phyloP scores from a whole-genome alignment of 495 filamentous ascomycete species.

The Trichoderma gamsii region DNA sequence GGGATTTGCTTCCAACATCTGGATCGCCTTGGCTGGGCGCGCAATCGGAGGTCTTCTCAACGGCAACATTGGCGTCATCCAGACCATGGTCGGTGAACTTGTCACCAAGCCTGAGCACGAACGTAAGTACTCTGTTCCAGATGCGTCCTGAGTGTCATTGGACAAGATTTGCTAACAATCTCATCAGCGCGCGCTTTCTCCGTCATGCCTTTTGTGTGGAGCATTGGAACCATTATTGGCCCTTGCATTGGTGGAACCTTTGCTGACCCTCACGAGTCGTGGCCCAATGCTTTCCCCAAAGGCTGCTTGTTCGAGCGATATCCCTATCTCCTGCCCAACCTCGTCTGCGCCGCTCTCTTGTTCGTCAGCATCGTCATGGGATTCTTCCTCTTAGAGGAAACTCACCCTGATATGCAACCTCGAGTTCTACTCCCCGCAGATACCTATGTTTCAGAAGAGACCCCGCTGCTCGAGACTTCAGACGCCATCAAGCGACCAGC shows the following conservation, averaged over 20 bases:
- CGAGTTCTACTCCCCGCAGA: conserved; percentile 48
- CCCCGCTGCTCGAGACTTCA: conserved; percentile 64
- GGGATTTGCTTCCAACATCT: conserved; percentile 74
- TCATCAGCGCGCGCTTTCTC: conserved; percentile 65
- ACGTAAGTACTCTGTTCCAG: conserved; percentile 45
- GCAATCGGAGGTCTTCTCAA: conserved; percentile 76
- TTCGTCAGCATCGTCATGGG: conserved; percentile 66
- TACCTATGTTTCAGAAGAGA: conserved; percentile 54
- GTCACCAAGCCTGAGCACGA: conserved; percentile 76
- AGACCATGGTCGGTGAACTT: conserved; percentile 86
- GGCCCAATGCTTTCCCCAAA: conserved; percentile 57
- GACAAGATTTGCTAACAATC: conserved; percentile 25
- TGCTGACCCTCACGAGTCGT: conserved; percentile 63
- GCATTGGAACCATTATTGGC: conserved; percentile 76
- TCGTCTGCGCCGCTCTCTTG: conserved; percentile 68
- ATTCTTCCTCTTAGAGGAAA: conserved; percentile 71
- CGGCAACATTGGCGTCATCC: conserved; percentile 83
- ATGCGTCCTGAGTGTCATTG: background rate
- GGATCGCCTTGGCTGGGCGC: conserved; percentile 67
- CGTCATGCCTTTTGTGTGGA: conserved; percentile 84
- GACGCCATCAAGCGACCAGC: conserved; percentile 62
- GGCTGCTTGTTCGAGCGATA: conserved; percentile 64
- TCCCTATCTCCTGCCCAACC: conserved; percentile 77
- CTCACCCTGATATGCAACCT: conserved; percentile 71
- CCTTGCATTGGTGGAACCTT: conserved; percentile 76